Conservation (phyloP, 2,329 filamentous ascomycete species). For the Colletotrichum sp. region DNA sequence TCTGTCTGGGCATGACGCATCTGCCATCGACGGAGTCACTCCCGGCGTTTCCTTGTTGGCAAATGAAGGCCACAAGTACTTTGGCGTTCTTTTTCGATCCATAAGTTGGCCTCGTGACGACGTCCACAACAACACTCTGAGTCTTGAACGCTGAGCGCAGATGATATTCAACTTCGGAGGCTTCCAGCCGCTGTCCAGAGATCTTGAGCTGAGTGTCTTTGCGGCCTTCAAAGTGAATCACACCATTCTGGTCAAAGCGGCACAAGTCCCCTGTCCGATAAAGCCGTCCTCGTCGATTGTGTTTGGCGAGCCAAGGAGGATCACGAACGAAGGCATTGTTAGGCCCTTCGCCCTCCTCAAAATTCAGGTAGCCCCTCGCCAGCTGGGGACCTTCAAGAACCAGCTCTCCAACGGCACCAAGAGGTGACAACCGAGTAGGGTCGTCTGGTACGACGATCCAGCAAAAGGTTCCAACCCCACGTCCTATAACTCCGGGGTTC, state of each 20-base stretch:
- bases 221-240: conserved; percentile 23
- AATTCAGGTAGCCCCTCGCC: conserved; percentile 12
- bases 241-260: background rate
- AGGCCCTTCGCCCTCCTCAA: background rate
- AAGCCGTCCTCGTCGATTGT: background rate
- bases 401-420: conserved; percentile 12
- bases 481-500: background rate
- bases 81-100: background rate
- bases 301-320: background rate
- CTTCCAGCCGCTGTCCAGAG: conserved; percentile 33
- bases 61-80: conserved; percentile 7
- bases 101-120: background rate
- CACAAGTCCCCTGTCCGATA: conserved; percentile 23
- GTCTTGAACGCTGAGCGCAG: background rate
- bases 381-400: conserved; percentile 9
- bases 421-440: background rate
- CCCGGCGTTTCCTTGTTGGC: background rate
- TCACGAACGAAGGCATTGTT: conserved; percentile 8
- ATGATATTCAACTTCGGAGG: conserved; percentile 29
- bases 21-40: background rate
- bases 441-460: conserved; percentile 10
- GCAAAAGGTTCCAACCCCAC: background rate
- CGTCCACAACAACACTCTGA: conserved; percentile 9
- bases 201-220: conserved; percentile 28
- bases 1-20: background rate